phyloP scores from a whole-genome alignment of 2,329 filamentous ascomycete genomes.

The Aciculosporium take region DNA sequence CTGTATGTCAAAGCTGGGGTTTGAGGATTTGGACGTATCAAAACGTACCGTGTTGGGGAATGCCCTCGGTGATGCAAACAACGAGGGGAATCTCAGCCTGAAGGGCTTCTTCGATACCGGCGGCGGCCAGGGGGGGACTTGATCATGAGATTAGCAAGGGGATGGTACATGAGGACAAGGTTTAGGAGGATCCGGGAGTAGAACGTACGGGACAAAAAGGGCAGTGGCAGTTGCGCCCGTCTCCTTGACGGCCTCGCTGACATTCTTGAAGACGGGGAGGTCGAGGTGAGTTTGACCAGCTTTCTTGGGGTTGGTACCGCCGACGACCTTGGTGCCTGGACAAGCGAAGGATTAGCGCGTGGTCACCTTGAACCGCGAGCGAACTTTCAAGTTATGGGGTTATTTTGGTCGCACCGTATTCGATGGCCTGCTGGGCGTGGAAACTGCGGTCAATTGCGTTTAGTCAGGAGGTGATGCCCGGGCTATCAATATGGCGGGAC shows the following conservation, averaged over 20 bases:
- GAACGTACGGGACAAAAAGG: slow-evolving; percentile 81
- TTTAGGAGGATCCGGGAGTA: slow-evolving; percentile 6
- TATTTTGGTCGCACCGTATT: slow-evolving; percentile 60
- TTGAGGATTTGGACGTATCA: neutral
- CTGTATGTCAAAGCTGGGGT: neutral
- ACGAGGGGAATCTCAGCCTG: slow-evolving; percentile 84
- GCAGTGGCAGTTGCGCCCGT: slow-evolving; percentile 84
- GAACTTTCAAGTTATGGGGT: slow-evolving; percentile 2
- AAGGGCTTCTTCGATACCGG: slow-evolving; percentile 93
- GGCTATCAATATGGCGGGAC: too few relatives aligned
- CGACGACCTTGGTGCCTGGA: slow-evolving; percentile 86
- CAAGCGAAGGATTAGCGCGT: slow-evolving; percentile 12
- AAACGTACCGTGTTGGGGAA: slow-evolving; percentile 78
- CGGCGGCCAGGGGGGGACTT: slow-evolving; percentile 82
- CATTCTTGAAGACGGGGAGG: slow-evolving; percentile 83
- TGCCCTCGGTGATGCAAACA: slow-evolving; percentile 96
- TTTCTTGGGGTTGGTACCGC: slow-evolving; percentile 98
- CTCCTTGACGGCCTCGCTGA: slow-evolving; percentile 75
- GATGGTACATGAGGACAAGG: neutral
- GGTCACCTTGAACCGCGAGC: neutral
- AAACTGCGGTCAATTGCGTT: slow-evolving; percentile 47
- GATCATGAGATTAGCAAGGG: slow-evolving; percentile 18
- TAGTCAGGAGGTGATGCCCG: too few relatives aligned
- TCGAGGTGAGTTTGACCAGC: slow-evolving; percentile 80
- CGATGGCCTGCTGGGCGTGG: slow-evolving; percentile 94